phyloP scores from a whole-genome alignment of 768 basidiomycete species.

The Udeniomyces megalosporus region DNA sequence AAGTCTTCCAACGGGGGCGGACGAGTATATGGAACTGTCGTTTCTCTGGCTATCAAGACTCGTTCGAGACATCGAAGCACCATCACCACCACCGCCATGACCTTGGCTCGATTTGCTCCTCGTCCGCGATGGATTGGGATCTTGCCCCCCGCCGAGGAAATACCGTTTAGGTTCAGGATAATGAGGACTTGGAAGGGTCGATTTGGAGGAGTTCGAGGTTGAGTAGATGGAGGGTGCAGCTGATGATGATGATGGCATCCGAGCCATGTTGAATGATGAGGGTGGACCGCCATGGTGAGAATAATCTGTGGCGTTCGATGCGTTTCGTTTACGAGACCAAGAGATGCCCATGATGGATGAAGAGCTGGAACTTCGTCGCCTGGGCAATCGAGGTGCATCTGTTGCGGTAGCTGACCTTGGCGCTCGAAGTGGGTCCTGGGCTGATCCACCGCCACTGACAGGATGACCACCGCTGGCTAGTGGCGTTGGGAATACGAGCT shows the following conservation, averaged over 20 bases:
- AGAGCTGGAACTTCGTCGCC: too few relatives aligned
- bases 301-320: too few relatives aligned
- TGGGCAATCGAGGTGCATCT: too few relatives aligned
- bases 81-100: neutral
- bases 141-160: too few relatives aligned
- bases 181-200: neutral
- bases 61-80: neutral
- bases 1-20: neutral
- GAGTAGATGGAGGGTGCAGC: neutral
- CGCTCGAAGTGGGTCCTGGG: too few relatives aligned
- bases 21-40: neutral
- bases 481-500: conserved; percentile 10
- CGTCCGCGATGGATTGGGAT: neutral
- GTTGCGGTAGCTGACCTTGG: too few relatives aligned
- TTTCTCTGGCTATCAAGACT: too few relatives aligned
- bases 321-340: too few relatives aligned
- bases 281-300: neutral
- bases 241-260: neutral
- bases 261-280: neutral
- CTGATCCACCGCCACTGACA: too few relatives aligned
- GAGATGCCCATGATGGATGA: too few relatives aligned
- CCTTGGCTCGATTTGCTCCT: neutral
- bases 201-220: neutral
- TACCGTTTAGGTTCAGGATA: conserved; percentile 8
- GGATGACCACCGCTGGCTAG: neutral